Percentiles rank a stretch among this genome's conserved stretches.
These are phyloP conservation scores for Suillus plorans DNA, from an alignment of 768 basidiomycete species.

Conservation along the genomic window DNA sequence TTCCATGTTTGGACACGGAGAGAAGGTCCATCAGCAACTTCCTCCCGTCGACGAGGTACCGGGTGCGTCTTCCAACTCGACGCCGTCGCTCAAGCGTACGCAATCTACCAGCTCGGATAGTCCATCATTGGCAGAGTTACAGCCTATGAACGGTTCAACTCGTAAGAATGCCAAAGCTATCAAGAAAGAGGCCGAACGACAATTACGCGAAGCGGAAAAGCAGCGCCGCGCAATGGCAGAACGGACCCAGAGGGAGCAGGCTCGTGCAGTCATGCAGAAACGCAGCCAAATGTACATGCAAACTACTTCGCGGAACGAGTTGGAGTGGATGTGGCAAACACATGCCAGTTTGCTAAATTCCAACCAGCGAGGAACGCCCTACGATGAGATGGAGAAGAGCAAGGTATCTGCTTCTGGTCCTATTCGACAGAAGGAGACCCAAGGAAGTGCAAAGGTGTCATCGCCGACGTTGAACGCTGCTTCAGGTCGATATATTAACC, in stretches of 20 bases:
- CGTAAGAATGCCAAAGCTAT: conserved; percentile 67
- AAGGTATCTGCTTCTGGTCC: conserved; percentile 62
- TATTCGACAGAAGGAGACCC: conserved; percentile 56
- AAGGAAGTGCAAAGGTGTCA: conserved; percentile 36
- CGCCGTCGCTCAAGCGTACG: conserved; percentile 73
- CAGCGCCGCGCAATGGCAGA: conserved; percentile 76
- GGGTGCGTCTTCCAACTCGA: conserved; percentile 42
- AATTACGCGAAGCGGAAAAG: conserved; percentile 80
- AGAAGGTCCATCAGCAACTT: conserved; percentile 64
- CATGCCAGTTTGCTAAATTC: conserved; percentile 44
- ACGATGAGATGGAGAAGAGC: conserved; percentile 37
- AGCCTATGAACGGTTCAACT: conserved; percentile 42
- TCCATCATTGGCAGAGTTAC: conserved; percentile 58
- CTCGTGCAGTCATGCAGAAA: conserved; percentile 91
- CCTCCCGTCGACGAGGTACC: conserved; percentile 76
- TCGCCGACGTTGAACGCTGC: conserved; percentile 61
- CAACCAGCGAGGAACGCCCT: conserved; percentile 30
- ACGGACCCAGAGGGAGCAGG: conserved; percentile 80
- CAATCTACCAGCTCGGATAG: conserved; percentile 78
- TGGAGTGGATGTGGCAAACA: conserved; percentile 59
- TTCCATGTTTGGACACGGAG: conserved; percentile 67
- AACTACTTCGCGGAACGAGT: conserved; percentile 45
- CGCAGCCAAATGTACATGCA: conserved; percentile 73
- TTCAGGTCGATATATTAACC: conserved; percentile 52
- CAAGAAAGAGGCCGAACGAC: conserved; percentile 80